Conservation (phyloP, 805 yeast species). For the Yarrowia bubula region DNA sequence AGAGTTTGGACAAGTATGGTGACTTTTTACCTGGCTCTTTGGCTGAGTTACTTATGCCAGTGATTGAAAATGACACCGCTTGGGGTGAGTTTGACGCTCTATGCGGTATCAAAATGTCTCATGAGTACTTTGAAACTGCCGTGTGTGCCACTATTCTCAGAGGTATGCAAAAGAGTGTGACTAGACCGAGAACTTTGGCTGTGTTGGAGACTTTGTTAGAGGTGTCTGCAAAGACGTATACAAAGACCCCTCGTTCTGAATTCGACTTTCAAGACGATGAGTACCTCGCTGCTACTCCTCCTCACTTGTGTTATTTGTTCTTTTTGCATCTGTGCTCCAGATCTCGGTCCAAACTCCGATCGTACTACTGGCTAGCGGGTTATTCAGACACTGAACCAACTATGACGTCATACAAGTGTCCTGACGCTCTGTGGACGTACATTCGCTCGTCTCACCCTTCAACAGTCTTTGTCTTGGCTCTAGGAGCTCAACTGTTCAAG, state of each 20-base stretch:
- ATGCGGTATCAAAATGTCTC: conserved; percentile 29
- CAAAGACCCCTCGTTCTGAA: conserved; percentile 4
- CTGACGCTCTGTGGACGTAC: conserved; percentile 32
- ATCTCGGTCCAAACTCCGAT: conserved; percentile 32
- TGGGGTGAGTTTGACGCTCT: conserved; percentile 30
- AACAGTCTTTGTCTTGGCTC: conserved; percentile 32
- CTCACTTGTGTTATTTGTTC: conserved; percentile 34
- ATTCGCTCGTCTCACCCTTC: conserved; percentile 29
- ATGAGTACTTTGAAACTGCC: conserved; percentile 33
- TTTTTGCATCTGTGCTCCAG: conserved; percentile 34
- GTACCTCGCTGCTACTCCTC: conserved; percentile 19
- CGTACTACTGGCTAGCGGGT: conserved; percentile 35
- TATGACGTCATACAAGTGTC: conserved; percentile 28
- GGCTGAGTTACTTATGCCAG: conserved; percentile 29
- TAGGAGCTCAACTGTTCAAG: conserved; percentile 34
- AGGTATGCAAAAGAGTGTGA: conserved; percentile 34
- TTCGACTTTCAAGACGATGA: conserved; percentile 15
- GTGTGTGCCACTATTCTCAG: conserved; percentile 32
- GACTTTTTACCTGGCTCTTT: conserved; percentile 30
- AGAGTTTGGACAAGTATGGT: conserved; percentile 33
- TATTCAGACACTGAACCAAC: conserved; percentile 32
- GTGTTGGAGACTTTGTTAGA: conserved; percentile 34
- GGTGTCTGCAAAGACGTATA: conserved; percentile 32
- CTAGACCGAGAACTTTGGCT: conserved; percentile 31
- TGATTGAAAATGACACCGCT: conserved; percentile 26